Percentiles rank a stretch among this genome's conserved stretches.
Conservation (phyloP, 331 rosid genomes). For the Malus hybrid region DNA sequence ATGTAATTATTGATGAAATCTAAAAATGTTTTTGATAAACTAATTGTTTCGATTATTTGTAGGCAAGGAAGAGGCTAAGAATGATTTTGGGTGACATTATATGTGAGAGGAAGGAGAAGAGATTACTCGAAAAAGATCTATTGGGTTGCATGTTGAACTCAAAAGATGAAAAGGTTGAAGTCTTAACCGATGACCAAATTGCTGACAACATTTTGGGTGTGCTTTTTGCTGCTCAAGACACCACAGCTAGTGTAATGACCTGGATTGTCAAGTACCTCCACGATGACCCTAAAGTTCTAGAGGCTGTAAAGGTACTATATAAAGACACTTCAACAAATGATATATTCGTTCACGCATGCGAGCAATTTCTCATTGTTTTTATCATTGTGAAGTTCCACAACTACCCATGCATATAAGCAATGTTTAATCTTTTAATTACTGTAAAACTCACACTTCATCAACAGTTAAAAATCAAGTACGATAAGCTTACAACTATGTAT, state of each 20-base stretch:
- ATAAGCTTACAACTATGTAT: not conserved
- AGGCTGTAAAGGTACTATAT: slow-evolving; percentile 58
- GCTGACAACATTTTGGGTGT: slow-evolving; percentile 89
- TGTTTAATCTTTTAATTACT: no score
- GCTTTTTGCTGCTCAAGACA: slow-evolving; percentile 92
- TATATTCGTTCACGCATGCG: not conserved
- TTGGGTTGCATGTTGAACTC: slow-evolving; percentile 57
- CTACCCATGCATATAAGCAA: not conserved
- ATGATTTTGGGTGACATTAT: slow-evolving; percentile 55
- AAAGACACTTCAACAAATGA: not conserved
- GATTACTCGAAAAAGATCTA: slow-evolving; percentile 41
- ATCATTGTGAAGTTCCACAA: not conserved
- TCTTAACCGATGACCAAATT: slow-evolving; percentile 57
- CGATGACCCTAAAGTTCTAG: slow-evolving; percentile 68
- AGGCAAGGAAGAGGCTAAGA: slow-evolving; percentile 76
- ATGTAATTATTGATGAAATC: not conserved
- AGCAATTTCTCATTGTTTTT: no score
- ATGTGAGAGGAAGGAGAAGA: slow-evolving; percentile 57
- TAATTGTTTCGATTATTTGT: not conserved
- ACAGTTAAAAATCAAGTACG: not conserved
- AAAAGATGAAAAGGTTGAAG: slow-evolving; percentile 45
- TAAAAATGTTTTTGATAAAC: not conserved
- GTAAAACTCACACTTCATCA: no score
- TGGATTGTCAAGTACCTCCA: slow-evolving; percentile 82
- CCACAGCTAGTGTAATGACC: slow-evolving; percentile 87